Evolutionary conservation across 108 stramenopile species (phyloP).

Genomic region (Nannochloropsis gaditana): DNA sequence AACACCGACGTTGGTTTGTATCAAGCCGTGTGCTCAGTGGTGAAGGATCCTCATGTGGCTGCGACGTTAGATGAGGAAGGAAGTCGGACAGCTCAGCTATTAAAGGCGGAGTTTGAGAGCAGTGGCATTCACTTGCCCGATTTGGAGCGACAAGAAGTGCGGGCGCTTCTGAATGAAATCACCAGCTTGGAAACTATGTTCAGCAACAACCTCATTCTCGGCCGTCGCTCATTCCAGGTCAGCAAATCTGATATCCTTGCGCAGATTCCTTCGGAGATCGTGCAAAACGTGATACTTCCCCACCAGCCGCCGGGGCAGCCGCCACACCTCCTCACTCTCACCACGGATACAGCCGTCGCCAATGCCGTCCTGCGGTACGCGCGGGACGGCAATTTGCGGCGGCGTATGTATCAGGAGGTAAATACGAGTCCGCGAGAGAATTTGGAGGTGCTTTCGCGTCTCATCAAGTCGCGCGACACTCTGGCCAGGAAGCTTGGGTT

Average conservation of each 20-base stretch:
- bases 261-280: neutral
- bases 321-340: constrained; percentile 30
- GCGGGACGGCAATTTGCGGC: neutral
- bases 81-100: constrained; percentile 35
- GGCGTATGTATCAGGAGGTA: constrained; percentile 10
- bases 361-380: constrained; percentile 21
- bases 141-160: constrained; percentile 63
- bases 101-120: constrained; percentile 75
- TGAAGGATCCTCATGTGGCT: neutral
- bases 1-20: constrained; percentile 75
- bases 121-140: constrained; percentile 81
- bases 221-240: constrained; percentile 34
- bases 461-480: neutral
- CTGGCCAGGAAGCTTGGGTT: constrained; percentile 31
- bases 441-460: constrained; percentile 19
- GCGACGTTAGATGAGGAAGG: constrained; percentile 33
- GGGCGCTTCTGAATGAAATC: constrained; percentile 32
- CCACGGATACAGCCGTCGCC: constrained; percentile 29
- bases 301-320: constrained; percentile 34
- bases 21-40: constrained; percentile 37
- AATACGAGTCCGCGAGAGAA: neutral
- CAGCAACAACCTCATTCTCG: constrained; percentile 30
- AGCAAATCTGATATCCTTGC: neutral
- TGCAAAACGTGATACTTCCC: constrained; percentile 21
- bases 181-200: constrained; percentile 35